Evolutionary conservation across 345 rosid genomes (phyloP).

Genomic region (Noccaea caerulescens): DNA sequence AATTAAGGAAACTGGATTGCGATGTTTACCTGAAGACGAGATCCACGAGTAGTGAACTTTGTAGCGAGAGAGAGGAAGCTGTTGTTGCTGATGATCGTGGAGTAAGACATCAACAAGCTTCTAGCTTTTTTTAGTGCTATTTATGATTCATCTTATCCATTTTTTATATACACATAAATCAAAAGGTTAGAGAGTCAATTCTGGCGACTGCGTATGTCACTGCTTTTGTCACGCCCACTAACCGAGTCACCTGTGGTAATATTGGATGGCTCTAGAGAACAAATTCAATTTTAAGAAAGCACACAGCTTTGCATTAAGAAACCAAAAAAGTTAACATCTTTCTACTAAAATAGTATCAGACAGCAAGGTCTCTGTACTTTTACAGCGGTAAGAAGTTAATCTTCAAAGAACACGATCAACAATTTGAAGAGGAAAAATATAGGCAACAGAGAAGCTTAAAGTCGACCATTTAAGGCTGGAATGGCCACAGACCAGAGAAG

Average conservation of each 20-base stretch:
- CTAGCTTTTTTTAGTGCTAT: background rate
- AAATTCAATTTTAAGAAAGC: background rate
- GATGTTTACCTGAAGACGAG: slow-evolving; percentile 44
- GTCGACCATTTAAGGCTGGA: background rate
- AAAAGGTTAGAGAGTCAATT: slow-evolving; percentile 15
- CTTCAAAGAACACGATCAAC: background rate
- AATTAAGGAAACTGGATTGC: background rate
- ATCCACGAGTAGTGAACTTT: slow-evolving; percentile 30
- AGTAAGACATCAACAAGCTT: slow-evolving; percentile 37
- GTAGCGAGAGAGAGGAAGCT: slow-evolving; percentile 35
- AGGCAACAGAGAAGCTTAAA: background rate
- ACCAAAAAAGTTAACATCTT: background rate
- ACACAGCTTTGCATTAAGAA: slow-evolving; percentile 9
- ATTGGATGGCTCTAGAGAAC: background rate
- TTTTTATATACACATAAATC: slow-evolving; percentile 11
- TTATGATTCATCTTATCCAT: background rate
- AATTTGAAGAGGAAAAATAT: background rate
- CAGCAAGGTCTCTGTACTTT: background rate
- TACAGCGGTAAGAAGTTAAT: background rate
- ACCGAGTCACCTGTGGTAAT: slow-evolving; percentile 17
- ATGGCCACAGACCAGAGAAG: background rate
- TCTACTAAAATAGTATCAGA: too few species aligned
- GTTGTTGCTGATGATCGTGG: slow-evolving; percentile 26
- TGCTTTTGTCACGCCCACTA: slow-evolving; percentile 37
- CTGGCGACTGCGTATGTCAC: slow-evolving; percentile 34